Percentiles rank a stretch among this genome's conserved stretches.
These are phyloP conservation scores for Linnemannia hyalina DNA, from an alignment of 192 early-diverging fungal species.

Conservation along the genomic window DNA sequence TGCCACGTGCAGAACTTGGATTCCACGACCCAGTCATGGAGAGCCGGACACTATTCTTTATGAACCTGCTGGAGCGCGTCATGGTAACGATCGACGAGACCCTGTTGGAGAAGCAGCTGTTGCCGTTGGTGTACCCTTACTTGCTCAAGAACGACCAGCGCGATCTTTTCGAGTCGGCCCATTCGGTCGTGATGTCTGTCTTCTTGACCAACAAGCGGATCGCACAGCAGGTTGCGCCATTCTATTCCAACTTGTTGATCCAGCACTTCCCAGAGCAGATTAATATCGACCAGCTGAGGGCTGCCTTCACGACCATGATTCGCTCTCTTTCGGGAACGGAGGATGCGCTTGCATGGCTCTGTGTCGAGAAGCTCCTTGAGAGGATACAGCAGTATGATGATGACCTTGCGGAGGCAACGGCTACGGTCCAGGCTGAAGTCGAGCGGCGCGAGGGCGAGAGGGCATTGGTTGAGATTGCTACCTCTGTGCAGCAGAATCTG, in stretches of 20 bases:
- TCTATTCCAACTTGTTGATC: constrained; percentile 64
- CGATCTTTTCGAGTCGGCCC: constrained; percentile 65
- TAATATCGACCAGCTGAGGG: constrained; percentile 61
- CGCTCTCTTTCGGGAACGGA: constrained; percentile 62
- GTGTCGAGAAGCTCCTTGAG: constrained; percentile 58
- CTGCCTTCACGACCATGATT: constrained; percentile 65
- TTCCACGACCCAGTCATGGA: constrained; percentile 42
- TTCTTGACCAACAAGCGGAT: constrained; percentile 62
- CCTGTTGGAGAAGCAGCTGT: constrained; percentile 59
- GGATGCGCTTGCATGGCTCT: constrained; percentile 66
- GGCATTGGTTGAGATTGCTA: constrained; percentile 15
- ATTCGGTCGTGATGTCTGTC: constrained; percentile 61
- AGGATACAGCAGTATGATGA: constrained; percentile 54
- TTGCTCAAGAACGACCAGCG: constrained; percentile 52
- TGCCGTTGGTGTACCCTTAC: constrained; percentile 63
- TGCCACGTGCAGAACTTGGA: constrained; percentile 34
- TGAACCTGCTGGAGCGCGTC: constrained; percentile 64
- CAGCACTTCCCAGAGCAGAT: constrained; percentile 62
- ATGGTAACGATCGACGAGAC: constrained; percentile 59
- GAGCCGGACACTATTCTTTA: constrained; percentile 59
- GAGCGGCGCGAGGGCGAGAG: constrained; percentile 15
- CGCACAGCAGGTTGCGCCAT: constrained; percentile 60
- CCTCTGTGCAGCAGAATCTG: constrained; percentile 16
- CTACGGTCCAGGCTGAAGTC: neutral
- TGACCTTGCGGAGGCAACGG: neutral